Evolutionary conservation across 2,329 filamentous ascomycete genomes (phyloP), one percentile per base, ranked within the genome.

Genomic region (Fusarium graminum): DNA sequence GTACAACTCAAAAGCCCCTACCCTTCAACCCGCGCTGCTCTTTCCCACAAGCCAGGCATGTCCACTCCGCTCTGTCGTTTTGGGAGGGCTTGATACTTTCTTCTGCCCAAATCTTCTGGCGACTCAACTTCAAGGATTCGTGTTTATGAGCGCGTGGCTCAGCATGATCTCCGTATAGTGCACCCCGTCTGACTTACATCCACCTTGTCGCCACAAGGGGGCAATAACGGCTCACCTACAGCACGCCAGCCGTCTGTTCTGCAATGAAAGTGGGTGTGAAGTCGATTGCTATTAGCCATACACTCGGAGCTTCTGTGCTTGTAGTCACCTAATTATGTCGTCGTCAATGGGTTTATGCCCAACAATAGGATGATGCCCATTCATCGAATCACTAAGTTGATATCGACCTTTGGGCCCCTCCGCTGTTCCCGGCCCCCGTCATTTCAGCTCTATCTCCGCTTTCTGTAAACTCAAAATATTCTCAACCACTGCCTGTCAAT

Each of bases 371-470:
- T 49, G 63, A 64, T 50, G 43, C 42, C 59, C 45, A 60, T 68
- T 49, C 53, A 57, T 45, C 58, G 40, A 62, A 67, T 67, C 43
- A 17, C 41, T 50, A 61, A 60, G 45, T 42, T 39, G 32, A 29
- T 25, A 45, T 34, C 30, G 32, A 26, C 26, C 45, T 45, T 36
- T 14, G 36, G 32, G 49, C 34, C 41, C 63, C 50, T 59, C 41
- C 59, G 46, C 55, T 19, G 43, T 53, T 51, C 47, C 46, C 26
- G 22, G 61, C 30, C 50, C 65, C 59, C 64, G 59, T 67, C 64
- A 67, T 68, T 67, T 68, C 65, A 67, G 65, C 65, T 68, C 26
- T 60, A 40, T 43, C 64, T 68, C 65, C 65, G 60, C 65, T 68
- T 68, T 46, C 55, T 39, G 47, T 42, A 26, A 67, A 67, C 65